Evolutionary conservation across 768 basidiomycete species (phyloP).

Genomic region (Mycena metata): DNA sequence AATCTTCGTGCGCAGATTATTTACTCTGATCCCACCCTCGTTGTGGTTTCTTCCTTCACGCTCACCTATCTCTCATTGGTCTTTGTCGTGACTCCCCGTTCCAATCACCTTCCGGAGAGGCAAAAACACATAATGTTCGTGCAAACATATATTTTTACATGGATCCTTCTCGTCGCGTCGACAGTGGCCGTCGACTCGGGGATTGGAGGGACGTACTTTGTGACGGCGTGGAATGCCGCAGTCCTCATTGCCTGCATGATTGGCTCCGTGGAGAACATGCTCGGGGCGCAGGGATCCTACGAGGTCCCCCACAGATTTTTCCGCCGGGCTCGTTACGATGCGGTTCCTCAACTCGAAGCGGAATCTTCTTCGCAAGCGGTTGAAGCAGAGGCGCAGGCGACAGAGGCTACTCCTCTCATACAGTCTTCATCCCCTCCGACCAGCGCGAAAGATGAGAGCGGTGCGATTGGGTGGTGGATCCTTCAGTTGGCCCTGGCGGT

Average conservation of each 20-base stretch:
- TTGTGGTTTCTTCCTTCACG: constrained; percentile 63
- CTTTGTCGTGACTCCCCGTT: constrained; percentile 54
- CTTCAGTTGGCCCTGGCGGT: constrained; percentile 68
- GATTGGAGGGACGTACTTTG: constrained; percentile 69
- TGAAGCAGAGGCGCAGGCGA: constrained; percentile 56
- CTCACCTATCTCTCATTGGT: constrained; percentile 64
- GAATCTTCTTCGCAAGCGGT: constrained; percentile 25
- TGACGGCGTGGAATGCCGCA: constrained; percentile 68
- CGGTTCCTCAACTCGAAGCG: constrained; percentile 37
- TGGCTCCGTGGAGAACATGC: constrained; percentile 51
- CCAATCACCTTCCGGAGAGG: constrained; percentile 49
- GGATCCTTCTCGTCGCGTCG: constrained; percentile 67
- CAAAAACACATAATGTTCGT: constrained; percentile 67
- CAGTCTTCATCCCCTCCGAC: constrained; percentile 27
- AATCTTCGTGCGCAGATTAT: constrained; percentile 60
- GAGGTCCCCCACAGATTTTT: constrained; percentile 32
- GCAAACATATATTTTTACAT: constrained; percentile 70
- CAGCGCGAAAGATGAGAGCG: constrained; percentile 39
- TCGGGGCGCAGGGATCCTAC: constrained; percentile 33
- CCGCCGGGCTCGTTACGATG: constrained; percentile 44
- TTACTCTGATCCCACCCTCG: constrained; percentile 68
- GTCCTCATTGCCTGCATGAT: constrained; percentile 60
- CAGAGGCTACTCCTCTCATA: constrained; percentile 72
- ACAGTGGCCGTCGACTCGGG: constrained; percentile 59
- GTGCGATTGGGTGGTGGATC: constrained; percentile 65